phyloP scores from a whole-genome alignment of 805 yeast genomes.

The Ogataea chonburiensis region DNA sequence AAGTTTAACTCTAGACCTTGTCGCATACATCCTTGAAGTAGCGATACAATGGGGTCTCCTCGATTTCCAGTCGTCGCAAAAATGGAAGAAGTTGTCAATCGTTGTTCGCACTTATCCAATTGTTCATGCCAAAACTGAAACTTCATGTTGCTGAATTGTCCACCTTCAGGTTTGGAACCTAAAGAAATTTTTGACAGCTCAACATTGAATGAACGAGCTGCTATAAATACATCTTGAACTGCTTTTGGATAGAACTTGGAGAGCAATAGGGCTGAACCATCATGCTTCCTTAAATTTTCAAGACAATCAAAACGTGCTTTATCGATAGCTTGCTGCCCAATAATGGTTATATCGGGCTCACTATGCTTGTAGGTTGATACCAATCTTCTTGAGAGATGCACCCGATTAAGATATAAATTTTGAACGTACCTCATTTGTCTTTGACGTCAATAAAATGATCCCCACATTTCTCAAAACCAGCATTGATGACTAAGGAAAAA shows the following conservation, averaged over 20 bases:
- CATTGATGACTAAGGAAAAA: neutral
- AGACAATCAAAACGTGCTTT: slow-evolving; percentile 46
- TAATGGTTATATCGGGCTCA: neutral
- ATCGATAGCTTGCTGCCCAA: slow-evolving; percentile 14
- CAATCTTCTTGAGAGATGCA: neutral
- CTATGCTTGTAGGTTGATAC: neutral
- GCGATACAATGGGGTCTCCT: slow-evolving; percentile 64
- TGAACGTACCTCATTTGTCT: no score
- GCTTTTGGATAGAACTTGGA: slow-evolving; percentile 69
- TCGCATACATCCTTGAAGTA: slow-evolving; percentile 52
- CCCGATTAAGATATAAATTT: no score
- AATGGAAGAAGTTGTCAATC: neutral
- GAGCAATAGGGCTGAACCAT: slow-evolving; percentile 62
- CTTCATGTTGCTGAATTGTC: slow-evolving; percentile 48
- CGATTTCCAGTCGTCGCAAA: slow-evolving; percentile 1
- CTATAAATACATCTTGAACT: slow-evolving; percentile 60
- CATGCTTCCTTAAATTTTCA: slow-evolving; percentile 45
- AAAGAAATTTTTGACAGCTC: slow-evolving; percentile 44
- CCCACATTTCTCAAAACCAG: slow-evolving; percentile 8
- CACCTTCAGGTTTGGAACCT: slow-evolving; percentile 28
- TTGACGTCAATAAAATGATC: slow-evolving; percentile 1
- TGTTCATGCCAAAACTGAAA: slow-evolving; percentile 75
- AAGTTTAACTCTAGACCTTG: slow-evolving; percentile 52
- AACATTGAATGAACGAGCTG: slow-evolving; percentile 61
- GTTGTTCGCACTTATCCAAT: slow-evolving; percentile 40